Conservation (phyloP, 2,329 filamentous ascomycete genomes). For the Eutypa lata region DNA sequence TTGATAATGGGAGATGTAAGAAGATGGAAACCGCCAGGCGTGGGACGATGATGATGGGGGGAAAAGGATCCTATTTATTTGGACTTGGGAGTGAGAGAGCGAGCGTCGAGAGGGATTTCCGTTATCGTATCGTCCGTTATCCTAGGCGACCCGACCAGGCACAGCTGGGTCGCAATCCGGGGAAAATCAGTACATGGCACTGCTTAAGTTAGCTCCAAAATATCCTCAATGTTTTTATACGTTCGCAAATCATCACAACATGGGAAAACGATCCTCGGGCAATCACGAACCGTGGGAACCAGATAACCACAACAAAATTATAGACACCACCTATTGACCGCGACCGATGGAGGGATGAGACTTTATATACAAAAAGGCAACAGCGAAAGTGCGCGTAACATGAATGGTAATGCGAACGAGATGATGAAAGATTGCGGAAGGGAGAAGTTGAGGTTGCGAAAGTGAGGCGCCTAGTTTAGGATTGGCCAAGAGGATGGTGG, state of each 20-base stretch:
- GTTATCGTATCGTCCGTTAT: constrained; percentile 10
- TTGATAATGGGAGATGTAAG: constrained; percentile 14
- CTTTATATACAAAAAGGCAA: constrained; percentile 21
- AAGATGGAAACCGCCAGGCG: constrained; percentile 15
- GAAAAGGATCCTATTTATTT: constrained; percentile 1
- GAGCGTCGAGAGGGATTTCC: not conserved
- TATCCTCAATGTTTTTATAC: constrained; percentile 12
- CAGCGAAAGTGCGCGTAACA: constrained; percentile 10
- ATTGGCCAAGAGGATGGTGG: constrained; percentile 22
- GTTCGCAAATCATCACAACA: constrained; percentile 4
- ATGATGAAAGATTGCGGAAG: constrained; percentile 11
- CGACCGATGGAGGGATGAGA: constrained; percentile 2
- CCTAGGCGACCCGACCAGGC: constrained; percentile 26
- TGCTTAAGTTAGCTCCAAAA: constrained; percentile 23
- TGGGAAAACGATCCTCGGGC: constrained; percentile 11
- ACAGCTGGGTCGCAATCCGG: constrained; percentile 28
- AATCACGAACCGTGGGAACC: constrained; percentile 22
- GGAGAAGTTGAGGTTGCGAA: constrained; percentile 20
- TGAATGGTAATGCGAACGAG: constrained; percentile 19
- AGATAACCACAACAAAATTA: constrained; percentile 3
- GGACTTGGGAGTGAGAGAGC: not conserved
- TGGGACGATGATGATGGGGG: constrained; percentile 2
- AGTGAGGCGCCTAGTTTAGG: constrained; percentile 28
- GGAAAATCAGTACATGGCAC: constrained; percentile 36
- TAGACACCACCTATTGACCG: not conserved